These are phyloP conservation scores for Dipodascus albidus DNA, from an alignment of 805 yeast genomes.

Conservation along the genomic window DNA sequence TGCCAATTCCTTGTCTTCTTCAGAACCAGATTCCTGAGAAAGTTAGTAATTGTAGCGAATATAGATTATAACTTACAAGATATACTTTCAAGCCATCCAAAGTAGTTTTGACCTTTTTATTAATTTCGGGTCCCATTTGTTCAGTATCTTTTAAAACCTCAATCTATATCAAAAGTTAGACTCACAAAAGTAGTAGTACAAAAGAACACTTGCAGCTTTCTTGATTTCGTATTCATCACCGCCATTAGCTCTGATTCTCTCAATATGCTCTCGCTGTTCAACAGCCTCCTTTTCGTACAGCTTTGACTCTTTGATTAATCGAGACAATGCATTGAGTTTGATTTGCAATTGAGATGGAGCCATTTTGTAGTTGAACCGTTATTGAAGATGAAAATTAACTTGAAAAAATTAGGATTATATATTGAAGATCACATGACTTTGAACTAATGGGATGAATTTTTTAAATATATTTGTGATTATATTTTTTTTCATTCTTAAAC, in stretches of 20 bases:
- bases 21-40: not conserved
- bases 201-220: conserved; percentile 26
- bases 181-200: not conserved
- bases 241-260: conserved; percentile 32
- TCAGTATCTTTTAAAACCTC: conserved; percentile 46
- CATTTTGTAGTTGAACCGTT: conserved; percentile 10
- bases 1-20: not conserved
- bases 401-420: too few species aligned
- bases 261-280: conserved; percentile 42
- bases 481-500: too few species aligned
- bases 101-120: conserved; percentile 32
- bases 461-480: too few species aligned
- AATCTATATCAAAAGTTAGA: conserved; percentile 7
- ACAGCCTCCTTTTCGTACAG: conserved; percentile 48
- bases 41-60: not conserved
- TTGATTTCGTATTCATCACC: conserved; percentile 59
- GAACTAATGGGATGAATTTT: too few species aligned
- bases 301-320: conserved; percentile 56
- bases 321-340: conserved; percentile 54
- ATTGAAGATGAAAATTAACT: too few species aligned
- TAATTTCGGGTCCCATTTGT: conserved; percentile 39
- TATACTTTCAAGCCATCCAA: conserved; percentile 30
- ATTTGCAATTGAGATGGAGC: conserved; percentile 62
- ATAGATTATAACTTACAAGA: conserved; percentile 19
- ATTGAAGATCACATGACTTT: too few species aligned